Base-by-base conservation (phyloP, 2,329 filamentous ascomycete species). In the Aspergillus fumigatiaffinis region DNA sequence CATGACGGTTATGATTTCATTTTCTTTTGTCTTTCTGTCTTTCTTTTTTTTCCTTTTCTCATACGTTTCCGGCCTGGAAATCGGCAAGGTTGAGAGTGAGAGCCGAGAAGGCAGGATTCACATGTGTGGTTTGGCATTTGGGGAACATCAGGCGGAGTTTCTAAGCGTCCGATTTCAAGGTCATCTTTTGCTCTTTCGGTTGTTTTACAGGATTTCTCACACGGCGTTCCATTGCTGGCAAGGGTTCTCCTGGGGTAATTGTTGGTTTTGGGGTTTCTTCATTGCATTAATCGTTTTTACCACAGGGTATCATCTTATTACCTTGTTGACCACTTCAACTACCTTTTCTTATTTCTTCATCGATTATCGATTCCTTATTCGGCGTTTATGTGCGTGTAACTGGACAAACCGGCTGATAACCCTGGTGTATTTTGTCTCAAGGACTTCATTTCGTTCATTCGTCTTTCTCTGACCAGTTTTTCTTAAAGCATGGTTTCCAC, bases 141-240 rank as follows among this genome's bases (percentile, higher is more conserved):
- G 61, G 55, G 35, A 54, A 54, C 21, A 21, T 47, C 44, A 47
- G 42, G 56, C 44, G 61, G 61, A 63, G 61, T 63, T 63, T 63
- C 50, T 25, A 47, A 21, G 44, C 44, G 44, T 47, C 44, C 5
- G 44, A 23, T 47, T 23, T 47, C 44, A 23, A 47, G n/a, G 44
- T 47, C 21, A 23, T 47, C 23, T 47, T 47, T 17, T 47, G 10
- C 21, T 47, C 23, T 47, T 23, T 47, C 23, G 12, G 21, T 23
- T 25, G 20, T 47, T 26, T 21, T 14, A 25, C 23, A 23, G 21
- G 44, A 12, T 47, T 25, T 47, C 12, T 5, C 14, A 12, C 21
- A 47, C 12, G 44, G 44, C 44, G 44, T 47, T 47, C 23, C 12
- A 12, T 23, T 47, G 21, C 23, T 23, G 44, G 44, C 44, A 47